Conservation (phyloP, 202 grass and related monocot species). For the Panicum virgatum region DNA sequence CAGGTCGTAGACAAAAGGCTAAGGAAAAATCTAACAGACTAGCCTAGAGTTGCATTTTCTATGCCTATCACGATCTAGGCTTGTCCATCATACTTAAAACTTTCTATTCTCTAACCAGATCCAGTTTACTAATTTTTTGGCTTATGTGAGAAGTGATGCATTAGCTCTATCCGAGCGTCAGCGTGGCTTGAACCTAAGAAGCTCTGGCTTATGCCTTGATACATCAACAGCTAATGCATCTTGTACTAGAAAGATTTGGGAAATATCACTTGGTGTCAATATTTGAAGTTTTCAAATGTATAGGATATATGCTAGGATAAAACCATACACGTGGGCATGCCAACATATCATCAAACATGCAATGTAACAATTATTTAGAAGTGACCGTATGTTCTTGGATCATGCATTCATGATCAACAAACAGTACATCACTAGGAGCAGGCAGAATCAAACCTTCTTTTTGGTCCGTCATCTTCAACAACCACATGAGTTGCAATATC, state of each 20-base stretch:
- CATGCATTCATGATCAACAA: conserved; percentile 25
- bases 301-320: background rate
- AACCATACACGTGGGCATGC: background rate
- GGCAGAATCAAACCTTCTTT: conserved; percentile 71
- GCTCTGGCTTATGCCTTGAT: background rate
- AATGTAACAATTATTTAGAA: background rate
- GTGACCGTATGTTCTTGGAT: background rate
- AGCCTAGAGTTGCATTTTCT: background rate
- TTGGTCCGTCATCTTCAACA: conserved; percentile 89
- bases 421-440: conserved; percentile 19
- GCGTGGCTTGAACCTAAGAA: conserved; percentile 11
- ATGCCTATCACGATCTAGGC: background rate
- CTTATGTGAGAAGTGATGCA: background rate
- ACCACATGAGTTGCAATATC: conserved; percentile 74
- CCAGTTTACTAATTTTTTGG: background rate
- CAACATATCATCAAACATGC: conserved; percentile 1
- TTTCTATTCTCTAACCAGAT: background rate
- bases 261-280: background rate
- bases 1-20: background rate
- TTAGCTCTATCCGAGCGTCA: background rate
- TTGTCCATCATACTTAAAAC: background rate
- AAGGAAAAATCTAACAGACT: background rate
- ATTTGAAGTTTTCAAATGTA: background rate
- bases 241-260: background rate
- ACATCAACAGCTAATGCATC: background rate